A percentile compares a stretch with the other conserved stretches of the same genome.
Conservation (phyloP, 768 basidiomycete species). For the Mycena belliarum region DNA sequence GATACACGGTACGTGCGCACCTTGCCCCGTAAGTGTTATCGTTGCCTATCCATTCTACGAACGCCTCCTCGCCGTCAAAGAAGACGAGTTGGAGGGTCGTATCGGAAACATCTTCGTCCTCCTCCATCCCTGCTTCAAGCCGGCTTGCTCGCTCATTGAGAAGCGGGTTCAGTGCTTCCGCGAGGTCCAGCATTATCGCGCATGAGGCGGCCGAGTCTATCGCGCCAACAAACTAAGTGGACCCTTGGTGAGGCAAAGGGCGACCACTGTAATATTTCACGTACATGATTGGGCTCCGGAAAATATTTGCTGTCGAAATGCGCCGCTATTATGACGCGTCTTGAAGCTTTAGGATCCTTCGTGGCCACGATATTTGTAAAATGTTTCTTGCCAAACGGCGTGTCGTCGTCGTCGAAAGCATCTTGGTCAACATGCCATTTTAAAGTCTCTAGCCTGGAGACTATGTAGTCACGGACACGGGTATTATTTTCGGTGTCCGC, state of each 20-base stretch:
- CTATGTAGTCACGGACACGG: conserved; percentile 78
- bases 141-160: conserved; percentile 60
- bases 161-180: conserved; percentile 76
- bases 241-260: neutral
- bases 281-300: conserved; percentile 71
- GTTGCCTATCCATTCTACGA: conserved; percentile 80
- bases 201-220: conserved; percentile 97
- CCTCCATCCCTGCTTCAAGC: conserved; percentile 55
- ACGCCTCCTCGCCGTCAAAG: conserved; percentile 98
- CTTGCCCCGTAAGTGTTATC: conserved; percentile 97
- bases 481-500: conserved; percentile 80
- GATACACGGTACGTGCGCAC: conserved; percentile 39
- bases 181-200: conserved; percentile 91
- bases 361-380: conserved; percentile 96
- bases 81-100: conserved; percentile 92
- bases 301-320: conserved; percentile 95
- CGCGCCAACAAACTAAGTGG: conserved; percentile 86
- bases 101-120: conserved; percentile 77
- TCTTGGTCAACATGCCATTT: conserved; percentile 91
- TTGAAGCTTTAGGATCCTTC: conserved; percentile 82
- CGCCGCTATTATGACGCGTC: conserved; percentile 85
- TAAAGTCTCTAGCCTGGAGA: conserved; percentile 65
- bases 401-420: conserved; percentile 66
- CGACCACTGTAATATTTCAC: conserved; percentile 17
- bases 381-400: conserved; percentile 76